Conservation (phyloP, 2,329 filamentous ascomycete genomes). For the Pyricularia pennisetigena region DNA sequence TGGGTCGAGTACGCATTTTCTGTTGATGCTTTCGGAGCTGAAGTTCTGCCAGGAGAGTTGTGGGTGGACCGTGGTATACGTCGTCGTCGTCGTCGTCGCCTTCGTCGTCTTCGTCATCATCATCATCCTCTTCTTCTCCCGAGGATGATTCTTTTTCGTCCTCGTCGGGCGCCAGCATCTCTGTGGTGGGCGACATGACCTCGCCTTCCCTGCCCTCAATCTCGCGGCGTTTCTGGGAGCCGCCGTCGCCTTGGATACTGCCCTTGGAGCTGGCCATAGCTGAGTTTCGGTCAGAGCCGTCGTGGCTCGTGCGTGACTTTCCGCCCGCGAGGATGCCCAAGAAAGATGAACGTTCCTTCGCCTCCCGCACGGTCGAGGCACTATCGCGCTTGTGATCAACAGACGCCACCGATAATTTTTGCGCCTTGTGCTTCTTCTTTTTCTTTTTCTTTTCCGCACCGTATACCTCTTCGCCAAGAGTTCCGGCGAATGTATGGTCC, state of each 20-base stretch:
- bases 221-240: not conserved
- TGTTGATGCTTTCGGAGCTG: constrained; percentile 86
- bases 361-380: constrained; percentile 10
- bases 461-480: constrained; percentile 66
- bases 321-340: constrained; percentile 31
- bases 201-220: constrained; percentile 4
- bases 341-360: constrained; percentile 34
- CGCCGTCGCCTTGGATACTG: not conserved
- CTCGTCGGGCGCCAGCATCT: constrained; percentile 15
- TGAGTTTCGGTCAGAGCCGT: not conserved
- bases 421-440: constrained; percentile 15
- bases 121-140: constrained; percentile 30
- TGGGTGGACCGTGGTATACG: constrained; percentile 62
- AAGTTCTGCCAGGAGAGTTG: constrained; percentile 84
- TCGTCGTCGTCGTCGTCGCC: constrained; percentile 36
- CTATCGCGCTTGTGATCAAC: not conserved
- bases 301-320: constrained; percentile 1
- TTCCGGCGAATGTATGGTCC: constrained; percentile 74
- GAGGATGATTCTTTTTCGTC: constrained; percentile 23
- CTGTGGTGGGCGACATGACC: constrained; percentile 6
- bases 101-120: constrained; percentile 34
- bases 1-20: constrained; percentile 65
- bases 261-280: not conserved
- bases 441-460: constrained; percentile 46
- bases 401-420: constrained; percentile 9